These are phyloP conservation scores for Phialemoniopsis sp. DNA, from an alignment of 2,329 filamentous ascomycete species.

Conservation along the genomic window DNA sequence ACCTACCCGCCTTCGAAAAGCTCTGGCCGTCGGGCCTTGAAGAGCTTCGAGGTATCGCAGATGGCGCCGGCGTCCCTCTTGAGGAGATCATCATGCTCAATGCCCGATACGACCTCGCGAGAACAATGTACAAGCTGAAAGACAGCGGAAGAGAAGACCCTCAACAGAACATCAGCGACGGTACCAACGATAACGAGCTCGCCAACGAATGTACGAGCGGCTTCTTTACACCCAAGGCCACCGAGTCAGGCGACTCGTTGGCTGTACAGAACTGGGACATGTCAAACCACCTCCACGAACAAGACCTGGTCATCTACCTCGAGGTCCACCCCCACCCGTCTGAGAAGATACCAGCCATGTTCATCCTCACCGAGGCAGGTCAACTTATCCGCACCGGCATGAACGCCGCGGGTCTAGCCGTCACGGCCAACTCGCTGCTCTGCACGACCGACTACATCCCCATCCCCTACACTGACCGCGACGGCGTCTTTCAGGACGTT, in stretches of 20 bases:
- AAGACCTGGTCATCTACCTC: constrained; percentile 18
- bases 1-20: constrained; percentile 10
- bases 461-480: constrained; percentile 2
- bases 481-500: constrained; percentile 3
- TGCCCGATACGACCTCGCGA: constrained; percentile 15
- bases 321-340: constrained; percentile 14
- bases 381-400: constrained; percentile 20
- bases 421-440: constrained; percentile 19
- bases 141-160: not conserved
- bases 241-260: constrained; percentile 3
- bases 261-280: constrained; percentile 13
- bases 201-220: constrained; percentile 10
- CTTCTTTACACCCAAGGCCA: constrained; percentile 7
- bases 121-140: constrained; percentile 4
- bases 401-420: constrained; percentile 18
- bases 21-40: constrained; percentile 9
- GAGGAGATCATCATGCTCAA: constrained; percentile 16
- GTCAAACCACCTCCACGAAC: constrained; percentile 10
- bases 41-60: constrained; percentile 14
- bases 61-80: constrained; percentile 13
- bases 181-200: not conserved
- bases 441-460: constrained; percentile 16
- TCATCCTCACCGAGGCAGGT: constrained; percentile 21
- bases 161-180: no score
- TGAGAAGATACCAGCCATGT: constrained; percentile 13